phyloP scores from a whole-genome alignment of 371 early-diverging fungal genomes.

The Capniomyces stellatus region DNA sequence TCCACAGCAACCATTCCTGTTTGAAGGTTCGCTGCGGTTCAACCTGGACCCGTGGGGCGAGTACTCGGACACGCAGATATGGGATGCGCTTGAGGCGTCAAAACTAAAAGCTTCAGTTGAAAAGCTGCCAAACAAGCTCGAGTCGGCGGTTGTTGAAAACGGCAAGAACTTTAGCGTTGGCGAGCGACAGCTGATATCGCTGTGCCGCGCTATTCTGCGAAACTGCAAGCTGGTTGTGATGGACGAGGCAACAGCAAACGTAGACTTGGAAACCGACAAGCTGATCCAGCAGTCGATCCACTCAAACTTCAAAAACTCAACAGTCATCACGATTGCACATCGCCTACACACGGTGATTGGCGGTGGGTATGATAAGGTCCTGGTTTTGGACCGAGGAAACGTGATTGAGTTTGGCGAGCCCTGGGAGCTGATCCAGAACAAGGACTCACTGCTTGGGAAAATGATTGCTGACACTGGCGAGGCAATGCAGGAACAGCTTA shows the following conservation, averaged over 20 bases:
- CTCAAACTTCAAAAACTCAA: slow-evolving; percentile 34
- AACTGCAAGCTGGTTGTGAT: slow-evolving; percentile 34
- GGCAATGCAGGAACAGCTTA: slow-evolving; percentile 45
- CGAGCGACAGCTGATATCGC: slow-evolving; percentile 31
- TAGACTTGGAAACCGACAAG: slow-evolving; percentile 35
- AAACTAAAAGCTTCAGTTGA: slow-evolving; percentile 22
- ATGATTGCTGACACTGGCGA: background rate
- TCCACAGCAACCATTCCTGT: slow-evolving; percentile 40
- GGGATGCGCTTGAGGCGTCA: slow-evolving; percentile 24
- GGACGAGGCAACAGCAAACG: slow-evolving; percentile 42
- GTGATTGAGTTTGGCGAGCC: slow-evolving; percentile 12
- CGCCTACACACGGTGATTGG: slow-evolving; percentile 69
- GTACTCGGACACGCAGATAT: slow-evolving; percentile 28
- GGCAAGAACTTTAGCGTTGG: slow-evolving; percentile 43
- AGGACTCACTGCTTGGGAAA: background rate
- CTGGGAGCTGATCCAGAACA: background rate
- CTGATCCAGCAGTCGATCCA: slow-evolving; percentile 51
- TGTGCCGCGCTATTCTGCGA: slow-evolving; percentile 27
- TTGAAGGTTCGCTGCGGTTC: slow-evolving; percentile 33
- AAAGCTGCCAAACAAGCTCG: slow-evolving; percentile 11
- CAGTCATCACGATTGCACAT: slow-evolving; percentile 55
- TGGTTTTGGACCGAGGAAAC: slow-evolving; percentile 43
- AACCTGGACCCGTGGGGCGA: slow-evolving; percentile 35
- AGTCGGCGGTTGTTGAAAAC: slow-evolving; percentile 22
- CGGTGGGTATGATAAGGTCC: slow-evolving; percentile 54